phyloP scores from a whole-genome alignment of 1,284 basidiomycete genomes.

The Cryptococcus jaspeensis region DNA sequence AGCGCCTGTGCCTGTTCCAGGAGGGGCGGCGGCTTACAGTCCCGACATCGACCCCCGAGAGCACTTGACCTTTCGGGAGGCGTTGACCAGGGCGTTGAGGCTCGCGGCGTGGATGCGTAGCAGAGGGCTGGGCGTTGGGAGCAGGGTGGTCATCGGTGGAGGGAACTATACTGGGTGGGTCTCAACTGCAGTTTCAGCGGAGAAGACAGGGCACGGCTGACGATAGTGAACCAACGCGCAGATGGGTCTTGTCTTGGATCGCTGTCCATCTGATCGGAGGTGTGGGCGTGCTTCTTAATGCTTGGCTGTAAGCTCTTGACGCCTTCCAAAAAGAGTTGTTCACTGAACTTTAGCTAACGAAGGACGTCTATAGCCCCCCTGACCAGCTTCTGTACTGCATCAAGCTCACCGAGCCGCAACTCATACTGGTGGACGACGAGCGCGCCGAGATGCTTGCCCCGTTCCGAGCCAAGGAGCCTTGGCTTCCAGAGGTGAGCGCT shows the following conservation, averaged over 20 bases:
- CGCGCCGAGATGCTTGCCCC: constrained; percentile 24
- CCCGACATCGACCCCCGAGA: constrained; percentile 10
- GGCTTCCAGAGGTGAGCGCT: constrained; percentile 12
- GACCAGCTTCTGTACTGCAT: constrained; percentile 34
- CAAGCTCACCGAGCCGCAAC: constrained; percentile 22
- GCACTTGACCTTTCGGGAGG: constrained; percentile 30
- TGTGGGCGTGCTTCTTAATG: constrained; percentile 40
- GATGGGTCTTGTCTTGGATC: constrained; percentile 39
- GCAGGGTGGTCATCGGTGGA: constrained; percentile 38
- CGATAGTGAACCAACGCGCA: constrained; percentile 4
- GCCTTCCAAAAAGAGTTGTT: background rate
- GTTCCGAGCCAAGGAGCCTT: constrained; percentile 9
- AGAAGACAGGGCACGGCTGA: background rate
- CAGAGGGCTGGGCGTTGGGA: constrained; percentile 30
- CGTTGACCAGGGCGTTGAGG: constrained; percentile 19
- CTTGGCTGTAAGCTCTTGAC: constrained; percentile 37
- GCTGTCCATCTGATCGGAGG: constrained; percentile 43
- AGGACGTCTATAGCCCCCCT: constrained; percentile 4
- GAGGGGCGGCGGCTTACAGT: no score
- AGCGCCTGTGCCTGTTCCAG: no score
- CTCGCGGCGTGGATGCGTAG: constrained; percentile 35
- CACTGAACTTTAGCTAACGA: background rate
- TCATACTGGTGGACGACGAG: constrained; percentile 38
- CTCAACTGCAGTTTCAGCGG: no score
- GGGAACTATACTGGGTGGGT: constrained; percentile 37